phyloP scores from a whole-genome alignment of 768 basidiomycete genomes.

The Lentinula boryana region DNA sequence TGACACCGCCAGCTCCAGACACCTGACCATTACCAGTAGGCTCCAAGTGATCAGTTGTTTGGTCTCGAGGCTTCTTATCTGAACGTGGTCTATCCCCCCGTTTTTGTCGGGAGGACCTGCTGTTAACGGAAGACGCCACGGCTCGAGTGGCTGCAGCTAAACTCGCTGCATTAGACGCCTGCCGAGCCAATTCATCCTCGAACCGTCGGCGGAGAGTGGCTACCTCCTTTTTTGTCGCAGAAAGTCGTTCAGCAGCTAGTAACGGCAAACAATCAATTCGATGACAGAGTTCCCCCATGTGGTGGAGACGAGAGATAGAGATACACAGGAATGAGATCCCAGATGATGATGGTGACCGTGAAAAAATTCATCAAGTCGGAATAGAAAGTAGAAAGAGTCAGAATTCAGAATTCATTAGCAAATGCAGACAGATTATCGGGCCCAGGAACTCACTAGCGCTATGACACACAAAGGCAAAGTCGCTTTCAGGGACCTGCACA shows the following conservation, averaged over 20 bases:
- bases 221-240: constrained; percentile 66
- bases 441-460: constrained; percentile 62
- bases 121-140: constrained; percentile 19
- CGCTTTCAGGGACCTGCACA: constrained; percentile 40
- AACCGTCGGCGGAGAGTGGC: constrained; percentile 59
- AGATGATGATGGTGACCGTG: neutral
- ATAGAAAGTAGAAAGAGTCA: neutral
- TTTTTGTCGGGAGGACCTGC: constrained; percentile 26
- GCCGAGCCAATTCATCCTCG: constrained; percentile 66
- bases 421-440: neutral
- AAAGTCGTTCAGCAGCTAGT: constrained; percentile 67
- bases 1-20: neutral
- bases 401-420: neutral
- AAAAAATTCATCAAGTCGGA: neutral
- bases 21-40: constrained; percentile 17
- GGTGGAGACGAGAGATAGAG: neutral
- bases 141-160: constrained; percentile 33
- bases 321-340: neutral
- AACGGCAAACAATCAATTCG: constrained; percentile 1
- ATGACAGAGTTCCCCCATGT: neutral
- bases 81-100: constrained; percentile 30
- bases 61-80: constrained; percentile 23
- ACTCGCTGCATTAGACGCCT: constrained; percentile 42
- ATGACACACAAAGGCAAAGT: constrained; percentile 57
- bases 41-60: constrained; percentile 32